Evolutionary conservation across 176 grass and related monocot species (phyloP).

Genomic region (Pontederia crassipes): DNA sequence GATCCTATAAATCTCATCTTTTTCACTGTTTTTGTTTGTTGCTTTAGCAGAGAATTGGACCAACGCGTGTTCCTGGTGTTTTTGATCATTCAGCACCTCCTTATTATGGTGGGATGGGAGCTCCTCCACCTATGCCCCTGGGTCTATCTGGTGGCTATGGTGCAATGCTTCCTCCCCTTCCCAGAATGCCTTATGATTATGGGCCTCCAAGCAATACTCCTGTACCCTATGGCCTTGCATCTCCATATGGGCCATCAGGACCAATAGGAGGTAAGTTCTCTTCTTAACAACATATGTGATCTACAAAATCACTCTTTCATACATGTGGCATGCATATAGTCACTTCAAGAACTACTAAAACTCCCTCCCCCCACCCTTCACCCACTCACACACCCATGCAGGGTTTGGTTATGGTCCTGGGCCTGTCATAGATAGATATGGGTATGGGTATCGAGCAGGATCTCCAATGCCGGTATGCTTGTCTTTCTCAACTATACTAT

Average conservation of each 20-base stretch:
- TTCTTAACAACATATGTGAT: neutral
- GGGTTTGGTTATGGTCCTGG: slow-evolving; percentile 71
- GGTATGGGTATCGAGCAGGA: slow-evolving; percentile 73
- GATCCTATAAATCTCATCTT: no score
- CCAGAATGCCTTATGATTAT: slow-evolving; percentile 66
- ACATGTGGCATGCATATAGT: no score
- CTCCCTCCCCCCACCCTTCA: no score
- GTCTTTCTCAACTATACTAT: slow-evolving; percentile 15
- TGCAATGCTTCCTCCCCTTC: slow-evolving; percentile 47
- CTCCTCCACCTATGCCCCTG: slow-evolving; percentile 44
- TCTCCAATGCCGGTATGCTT: slow-evolving; percentile 73
- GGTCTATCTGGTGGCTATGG: slow-evolving; percentile 52
- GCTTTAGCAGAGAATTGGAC: slow-evolving; percentile 50
- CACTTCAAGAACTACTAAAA: no score
- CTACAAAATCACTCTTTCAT: neutral
- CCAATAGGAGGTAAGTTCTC: slow-evolving; percentile 49
- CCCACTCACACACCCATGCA: no score
- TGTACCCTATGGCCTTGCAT: slow-evolving; percentile 68
- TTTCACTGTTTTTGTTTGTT: slow-evolving; percentile 18
- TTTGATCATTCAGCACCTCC: slow-evolving; percentile 52
- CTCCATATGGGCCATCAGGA: slow-evolving; percentile 71
- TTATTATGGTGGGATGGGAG: slow-evolving; percentile 48
- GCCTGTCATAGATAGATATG: slow-evolving; percentile 50
- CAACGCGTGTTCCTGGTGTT: slow-evolving; percentile 31
- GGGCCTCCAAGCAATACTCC: slow-evolving; percentile 43